Conservation (phyloP, 352 stramenopile species). For the Phytophthora europaea region DNA sequence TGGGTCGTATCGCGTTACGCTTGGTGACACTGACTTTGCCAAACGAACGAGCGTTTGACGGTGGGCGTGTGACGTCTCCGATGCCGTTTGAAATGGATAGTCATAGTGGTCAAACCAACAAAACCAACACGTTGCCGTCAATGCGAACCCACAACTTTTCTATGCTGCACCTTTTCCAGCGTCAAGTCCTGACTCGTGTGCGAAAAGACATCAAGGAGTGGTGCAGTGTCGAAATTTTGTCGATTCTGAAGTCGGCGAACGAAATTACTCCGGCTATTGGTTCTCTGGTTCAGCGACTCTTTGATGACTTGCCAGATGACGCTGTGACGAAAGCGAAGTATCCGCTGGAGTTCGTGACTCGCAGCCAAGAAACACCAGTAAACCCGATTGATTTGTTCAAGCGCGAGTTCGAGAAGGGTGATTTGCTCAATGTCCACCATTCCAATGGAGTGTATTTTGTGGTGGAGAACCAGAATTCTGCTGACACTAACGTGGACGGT, state of each 20-base stretch:
- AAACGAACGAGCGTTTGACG: conserved; percentile 74
- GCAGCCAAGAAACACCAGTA: conserved; percentile 64
- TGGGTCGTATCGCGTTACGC: conserved; percentile 69
- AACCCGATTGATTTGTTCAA: conserved; percentile 73
- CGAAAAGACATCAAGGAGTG: conserved; percentile 87
- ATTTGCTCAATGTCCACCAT: conserved; percentile 58
- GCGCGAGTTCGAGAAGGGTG: conserved; percentile 60
- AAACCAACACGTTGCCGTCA: conserved; percentile 29
- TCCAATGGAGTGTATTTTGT: conserved; percentile 83
- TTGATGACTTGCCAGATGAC: conserved; percentile 69
- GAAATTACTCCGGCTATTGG: conserved; percentile 75
- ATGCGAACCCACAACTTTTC: conserved; percentile 62
- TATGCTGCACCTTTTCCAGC: conserved; percentile 78
- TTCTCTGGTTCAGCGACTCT: conserved; percentile 75
- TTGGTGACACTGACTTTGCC: conserved; percentile 83
- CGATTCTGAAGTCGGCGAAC: conserved; percentile 75
- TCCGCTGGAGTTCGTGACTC: conserved; percentile 74
- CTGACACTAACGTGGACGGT: not conserved
- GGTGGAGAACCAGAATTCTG: conserved; percentile 37
- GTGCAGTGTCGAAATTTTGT: conserved; percentile 84
- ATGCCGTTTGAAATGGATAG: conserved; percentile 74
- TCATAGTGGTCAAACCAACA: conserved; percentile 24
- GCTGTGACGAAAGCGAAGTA: conserved; percentile 76
- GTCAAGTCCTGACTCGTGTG: conserved; percentile 71
- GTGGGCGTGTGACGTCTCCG: conserved; percentile 38